phyloP scores from a whole-genome alignment of 2,329 filamentous ascomycete genomes.

The Colletotrichum echinochloae region DNA sequence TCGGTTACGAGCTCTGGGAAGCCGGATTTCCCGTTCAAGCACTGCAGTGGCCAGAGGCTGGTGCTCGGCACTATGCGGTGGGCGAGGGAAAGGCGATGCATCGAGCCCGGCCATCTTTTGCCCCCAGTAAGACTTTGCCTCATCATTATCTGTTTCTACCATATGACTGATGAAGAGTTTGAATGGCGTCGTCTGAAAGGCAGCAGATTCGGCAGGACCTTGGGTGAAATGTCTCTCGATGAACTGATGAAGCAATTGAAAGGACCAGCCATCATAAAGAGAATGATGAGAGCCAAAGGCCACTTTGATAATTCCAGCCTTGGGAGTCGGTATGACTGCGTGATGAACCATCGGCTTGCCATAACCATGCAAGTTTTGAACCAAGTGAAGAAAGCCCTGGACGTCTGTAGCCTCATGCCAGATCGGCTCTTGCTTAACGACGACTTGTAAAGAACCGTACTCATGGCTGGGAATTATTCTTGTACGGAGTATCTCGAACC shows the following conservation, averaged over 20 bases:
- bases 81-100: constrained; percentile 7
- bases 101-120: constrained; percentile 15
- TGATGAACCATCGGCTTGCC: constrained; percentile 42
- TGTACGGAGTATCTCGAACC: constrained; percentile 29
- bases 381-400: constrained; percentile 3
- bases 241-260: constrained; percentile 6
- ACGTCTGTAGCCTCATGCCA: constrained; percentile 15
- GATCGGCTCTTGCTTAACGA: constrained; percentile 33
- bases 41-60: constrained; percentile 14
- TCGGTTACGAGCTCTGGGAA: constrained; percentile 1
- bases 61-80: neutral
- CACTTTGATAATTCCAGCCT: constrained; percentile 41
- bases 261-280: constrained; percentile 46
- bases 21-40: neutral
- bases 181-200: neutral
- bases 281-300: constrained; percentile 50
- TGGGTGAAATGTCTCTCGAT: neutral
- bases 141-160: neutral
- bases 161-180: constrained; percentile 20
- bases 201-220: neutral
- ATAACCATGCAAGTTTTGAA: constrained; percentile 14
- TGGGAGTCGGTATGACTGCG: constrained; percentile 22
- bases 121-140: constrained; percentile 11
- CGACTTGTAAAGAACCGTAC: constrained; percentile 35
- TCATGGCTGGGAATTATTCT: constrained; percentile 34